phyloP scores from a whole-genome alignment of 805 yeast genomes.

The Ogataea glucozyma region DNA sequence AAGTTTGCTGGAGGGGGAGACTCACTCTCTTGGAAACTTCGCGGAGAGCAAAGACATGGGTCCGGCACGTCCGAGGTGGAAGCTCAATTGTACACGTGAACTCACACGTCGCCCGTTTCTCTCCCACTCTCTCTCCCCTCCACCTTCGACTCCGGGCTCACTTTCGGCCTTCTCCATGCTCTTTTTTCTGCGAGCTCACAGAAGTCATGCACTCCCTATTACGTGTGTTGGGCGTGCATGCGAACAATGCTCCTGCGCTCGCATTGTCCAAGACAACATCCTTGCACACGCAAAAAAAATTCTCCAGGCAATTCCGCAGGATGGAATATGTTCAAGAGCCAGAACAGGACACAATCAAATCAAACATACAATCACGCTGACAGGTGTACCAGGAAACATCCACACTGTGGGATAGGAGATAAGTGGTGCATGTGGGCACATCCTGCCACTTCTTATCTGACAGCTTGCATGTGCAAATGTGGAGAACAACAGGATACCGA shows the following conservation, averaged over 20 bases:
- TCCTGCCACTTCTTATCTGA: background rate
- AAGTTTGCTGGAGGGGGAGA: no score
- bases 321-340: background rate
- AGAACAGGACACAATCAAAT: no score
- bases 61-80: no score
- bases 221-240: constrained; percentile 11
- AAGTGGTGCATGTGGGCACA: background rate
- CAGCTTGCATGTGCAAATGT: background rate
- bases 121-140: no score
- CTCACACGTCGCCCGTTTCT: no score
- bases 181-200: background rate
- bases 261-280: no score
- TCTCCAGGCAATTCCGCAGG: background rate
- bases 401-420: background rate
- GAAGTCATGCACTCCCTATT: constrained; percentile 11
- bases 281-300: constrained; percentile 4
- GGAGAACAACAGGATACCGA: constrained; percentile 2
- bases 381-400: background rate
- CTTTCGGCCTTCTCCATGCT: background rate
- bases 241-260: background rate
- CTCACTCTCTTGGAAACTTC: no score
- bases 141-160: no score
- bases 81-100: no score
- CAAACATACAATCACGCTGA: no score
- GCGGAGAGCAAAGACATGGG: no score